phyloP scores from a whole-genome alignment of 768 basidiomycete species.

The Boletus vinaceobasis region DNA sequence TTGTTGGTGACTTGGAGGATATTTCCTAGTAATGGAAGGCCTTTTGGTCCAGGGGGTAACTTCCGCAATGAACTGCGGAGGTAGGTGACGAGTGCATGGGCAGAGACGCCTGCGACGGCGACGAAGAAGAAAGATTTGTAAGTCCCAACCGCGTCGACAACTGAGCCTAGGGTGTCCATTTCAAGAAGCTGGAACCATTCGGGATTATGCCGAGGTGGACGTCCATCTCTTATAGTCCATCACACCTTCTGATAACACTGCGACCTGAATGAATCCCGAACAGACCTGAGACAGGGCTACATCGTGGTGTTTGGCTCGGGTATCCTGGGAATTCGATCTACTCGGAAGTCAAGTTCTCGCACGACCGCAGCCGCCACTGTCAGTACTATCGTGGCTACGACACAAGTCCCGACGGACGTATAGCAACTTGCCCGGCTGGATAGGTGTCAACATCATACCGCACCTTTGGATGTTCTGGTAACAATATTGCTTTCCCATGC shows the following conservation, averaged over 20 bases:
- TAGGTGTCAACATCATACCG: too few species aligned
- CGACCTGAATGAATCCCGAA: too few species aligned
- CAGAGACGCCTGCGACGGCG: not conserved
- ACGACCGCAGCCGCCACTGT: not conserved
- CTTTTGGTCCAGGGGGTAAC: constrained; percentile 3
- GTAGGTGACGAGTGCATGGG: constrained; percentile 1
- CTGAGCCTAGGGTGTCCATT: not conserved
- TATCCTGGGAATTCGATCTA: not conserved
- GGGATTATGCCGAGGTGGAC: too few species aligned
- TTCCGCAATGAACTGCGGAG: constrained; percentile 2
- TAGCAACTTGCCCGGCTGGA: too few species aligned
- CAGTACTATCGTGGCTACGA: too few species aligned
- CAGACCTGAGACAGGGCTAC: not conserved
- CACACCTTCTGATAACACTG: too few species aligned
- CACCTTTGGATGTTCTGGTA: too few species aligned
- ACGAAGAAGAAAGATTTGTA: not conserved
- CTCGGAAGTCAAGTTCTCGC: not conserved
- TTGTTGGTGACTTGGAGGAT: not conserved
- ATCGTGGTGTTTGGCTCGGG: not conserved
- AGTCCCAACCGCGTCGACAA: not conserved
- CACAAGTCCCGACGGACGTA: too few species aligned
- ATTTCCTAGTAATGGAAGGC: constrained; percentile 5
- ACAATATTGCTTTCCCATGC: too few species aligned
- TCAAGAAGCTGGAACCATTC: not conserved
- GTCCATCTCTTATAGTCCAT: not conserved